phyloP scores from a whole-genome alignment of 805 yeast genomes.

The Pichia paraexigua region DNA sequence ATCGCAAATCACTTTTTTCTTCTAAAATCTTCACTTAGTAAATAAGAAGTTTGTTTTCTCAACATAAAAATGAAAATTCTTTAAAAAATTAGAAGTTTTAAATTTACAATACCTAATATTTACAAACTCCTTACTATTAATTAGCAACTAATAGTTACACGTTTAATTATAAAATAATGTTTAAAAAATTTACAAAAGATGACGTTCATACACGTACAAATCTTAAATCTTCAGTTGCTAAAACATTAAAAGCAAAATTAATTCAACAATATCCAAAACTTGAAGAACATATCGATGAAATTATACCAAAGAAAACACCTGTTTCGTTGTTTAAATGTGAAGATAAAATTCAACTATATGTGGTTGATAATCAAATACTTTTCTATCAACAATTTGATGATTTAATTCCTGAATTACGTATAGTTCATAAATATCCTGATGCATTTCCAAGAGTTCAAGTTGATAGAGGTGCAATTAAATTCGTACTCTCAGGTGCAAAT shows the following conservation, averaged over 20 bases:
- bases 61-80: background rate
- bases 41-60: background rate
- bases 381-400: slow-evolving; percentile 77
- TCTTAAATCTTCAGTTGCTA: slow-evolving; percentile 88
- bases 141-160: no score
- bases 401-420: slow-evolving; percentile 63
- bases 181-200: slow-evolving; percentile 58
- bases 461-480: slow-evolving; percentile 94
- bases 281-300: slow-evolving; percentile 68
- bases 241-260: slow-evolving; percentile 72
- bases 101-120: no score
- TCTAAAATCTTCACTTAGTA: no score
- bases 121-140: no score
- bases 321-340: slow-evolving; percentile 78
- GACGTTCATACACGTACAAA: slow-evolving; percentile 88
- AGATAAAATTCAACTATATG: slow-evolving; percentile 74
- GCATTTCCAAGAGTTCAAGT: slow-evolving; percentile 83
- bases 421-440: slow-evolving; percentile 76
- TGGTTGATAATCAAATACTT: slow-evolving; percentile 64
- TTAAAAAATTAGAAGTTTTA: background rate
- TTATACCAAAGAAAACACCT: slow-evolving; percentile 85
- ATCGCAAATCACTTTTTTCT: background rate
- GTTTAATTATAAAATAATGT: slow-evolving; percentile 16
- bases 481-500: slow-evolving; percentile 91
- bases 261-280: slow-evolving; percentile 66